Evolutionary conservation across 345 rosid species (phyloP), one percentile per base, ranked within the genome.

Genomic region (Ceriops zippeliana): DNA sequence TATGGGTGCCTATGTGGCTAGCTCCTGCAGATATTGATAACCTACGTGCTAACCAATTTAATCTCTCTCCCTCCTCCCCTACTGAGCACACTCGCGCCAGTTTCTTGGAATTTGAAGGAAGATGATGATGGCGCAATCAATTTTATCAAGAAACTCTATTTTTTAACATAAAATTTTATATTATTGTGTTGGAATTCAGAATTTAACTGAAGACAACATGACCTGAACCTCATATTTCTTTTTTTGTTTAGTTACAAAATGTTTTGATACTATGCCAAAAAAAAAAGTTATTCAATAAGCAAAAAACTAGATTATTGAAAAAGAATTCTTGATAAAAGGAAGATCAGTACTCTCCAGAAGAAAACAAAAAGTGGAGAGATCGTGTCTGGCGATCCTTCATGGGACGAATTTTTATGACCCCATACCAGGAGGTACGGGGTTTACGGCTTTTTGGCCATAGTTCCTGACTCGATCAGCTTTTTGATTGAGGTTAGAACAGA

Each of bases 11-110:
- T 10, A 10, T 20, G 21, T 16, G 42, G 28, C 21, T 30, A 32
- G 20, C 67, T 66, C 24, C 52, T 46, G 27, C 63, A 42, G 9
- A 8, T 67, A 57, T 56, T 57, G 68, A 57, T 71, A 21, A 54
- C 70, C 62, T n/a, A 52, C 22, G 27, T 26, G 27, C 13, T 21
- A 53, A 59, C 54, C 70, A 4, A 16, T 68, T 38, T 2, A 21
- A 20, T 24, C 27, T 35, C 15, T 66, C 52, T 13, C 9, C 24
- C 27, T 37, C 52, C 49, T 22, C 32, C 15, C 32, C 3, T 11
- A 19, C 52, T 22, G 10, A 7, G 17, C 49, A 26, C 53, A 30
- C 60, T 46, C 21, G 16, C 46, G 3, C 8, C 20, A 22, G 24
- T 46, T 71, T 34, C 6, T 24, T 21, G 34, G 49, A 22, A 53